Evolutionary conservation across 495 filamentous ascomycete genomes (phyloP), one percentile per base, ranked within the genome.

Genomic region (Penicillium desertorum): DNA sequence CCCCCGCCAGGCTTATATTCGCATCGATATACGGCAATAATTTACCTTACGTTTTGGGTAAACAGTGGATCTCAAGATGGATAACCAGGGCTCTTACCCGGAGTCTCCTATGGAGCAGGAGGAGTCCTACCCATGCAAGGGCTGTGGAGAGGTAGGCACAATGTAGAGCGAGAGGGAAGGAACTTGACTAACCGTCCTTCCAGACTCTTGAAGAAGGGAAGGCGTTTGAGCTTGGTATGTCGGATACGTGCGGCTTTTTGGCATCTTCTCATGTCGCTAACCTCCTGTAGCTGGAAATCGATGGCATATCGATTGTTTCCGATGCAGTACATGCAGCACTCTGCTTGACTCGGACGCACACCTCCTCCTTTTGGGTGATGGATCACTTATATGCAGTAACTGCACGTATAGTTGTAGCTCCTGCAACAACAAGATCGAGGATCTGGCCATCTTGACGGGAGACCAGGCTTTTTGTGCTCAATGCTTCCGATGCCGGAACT

Each of bases 291-390:
- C 94, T 70, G 93, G 94, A 56, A 96, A 96, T 70, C 86, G 94
- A 82, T 98, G 94, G 94, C 94, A 98, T 81, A 92, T 99, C 67
- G 90, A 98, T 73, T 99, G 95, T 79, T 99, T 99, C 73, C 88
- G 93, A 65, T 99, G 95, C 80, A 96, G 96, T 71, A 95, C 90
- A 51, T 98, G 94, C 81, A 85, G 84, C 57, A 96, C 92, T 34
- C 83, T 98, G 27, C 88, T 99, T 72, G 95, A 99, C 75, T 97
- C 94, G 37, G 95, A 99, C 70, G 95, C 95, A 60, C 97, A 99
- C 71, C 88, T 99, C 36, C 83, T 99, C 41, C 86, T 99, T 17
- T 89, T 99, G 53, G 95, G 94, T 63, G 95, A 99, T 72, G 95
- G 94, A 41, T 97, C 94, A 6, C 83, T 99, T 54, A 98, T 99